These are phyloP conservation scores for Blastobotrys malaysiensis DNA, from an alignment of 1,139 yeast genomes.

Conservation along the genomic window DNA sequence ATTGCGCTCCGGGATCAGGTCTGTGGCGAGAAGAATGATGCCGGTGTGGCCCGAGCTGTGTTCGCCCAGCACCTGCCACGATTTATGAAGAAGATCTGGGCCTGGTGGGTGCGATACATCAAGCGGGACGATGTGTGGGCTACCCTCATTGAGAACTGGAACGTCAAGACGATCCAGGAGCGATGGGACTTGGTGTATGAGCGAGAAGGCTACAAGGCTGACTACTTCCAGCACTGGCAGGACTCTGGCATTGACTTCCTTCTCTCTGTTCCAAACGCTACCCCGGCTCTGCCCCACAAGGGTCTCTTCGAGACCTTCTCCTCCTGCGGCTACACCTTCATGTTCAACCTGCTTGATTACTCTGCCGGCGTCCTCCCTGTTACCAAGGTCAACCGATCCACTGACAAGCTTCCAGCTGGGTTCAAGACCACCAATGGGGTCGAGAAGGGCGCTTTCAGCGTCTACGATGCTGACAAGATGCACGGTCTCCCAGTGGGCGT, in stretches of 20 bases:
- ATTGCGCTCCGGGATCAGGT: conserved; percentile 31
- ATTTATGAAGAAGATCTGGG: conserved; percentile 33
- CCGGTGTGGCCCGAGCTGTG: conserved; percentile 35
- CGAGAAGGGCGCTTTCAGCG: conserved; percentile 38
- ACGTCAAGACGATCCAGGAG: conserved; percentile 35
- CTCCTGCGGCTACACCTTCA: conserved; percentile 49
- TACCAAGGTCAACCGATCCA: conserved; percentile 44
- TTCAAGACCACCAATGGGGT: conserved; percentile 36
- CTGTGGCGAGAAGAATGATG: conserved; percentile 35
- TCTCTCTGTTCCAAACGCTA: conserved; percentile 38
- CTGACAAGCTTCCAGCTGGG: conserved; percentile 37
- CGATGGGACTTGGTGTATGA: conserved; percentile 37
- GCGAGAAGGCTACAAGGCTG: conserved; percentile 37
- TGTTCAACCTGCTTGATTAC: conserved; percentile 56
- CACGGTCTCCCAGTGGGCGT: conserved; percentile 64
- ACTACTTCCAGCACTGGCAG: conserved; percentile 36
- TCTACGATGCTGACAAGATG: conserved; percentile 51
- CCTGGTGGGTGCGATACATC: conserved; percentile 34
- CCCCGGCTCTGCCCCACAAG: conserved; percentile 38
- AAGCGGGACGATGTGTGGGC: conserved; percentile 38
- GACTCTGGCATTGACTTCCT: conserved; percentile 35
- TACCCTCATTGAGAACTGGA: conserved; percentile 37
- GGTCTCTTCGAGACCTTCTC: conserved; percentile 35
- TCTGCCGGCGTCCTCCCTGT: conserved; percentile 58
- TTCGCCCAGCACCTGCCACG: conserved; percentile 34